These are phyloP conservation scores for Nicotiana noctiflora DNA, from an alignment of 257 asterid genomes.

Conservation along the genomic window DNA sequence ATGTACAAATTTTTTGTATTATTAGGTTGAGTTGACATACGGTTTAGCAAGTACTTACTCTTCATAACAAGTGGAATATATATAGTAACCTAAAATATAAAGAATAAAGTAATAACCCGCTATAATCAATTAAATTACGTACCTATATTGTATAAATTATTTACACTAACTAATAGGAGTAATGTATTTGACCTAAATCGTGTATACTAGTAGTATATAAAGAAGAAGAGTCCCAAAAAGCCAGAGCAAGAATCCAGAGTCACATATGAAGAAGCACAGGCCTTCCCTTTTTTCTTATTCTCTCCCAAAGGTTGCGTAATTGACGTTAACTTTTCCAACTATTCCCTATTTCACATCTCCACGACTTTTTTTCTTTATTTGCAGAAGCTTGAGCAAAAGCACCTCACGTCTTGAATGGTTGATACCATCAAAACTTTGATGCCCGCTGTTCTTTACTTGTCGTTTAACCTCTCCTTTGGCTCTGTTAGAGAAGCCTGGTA, in stretches of 20 bases:
- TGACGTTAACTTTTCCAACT: neutral
- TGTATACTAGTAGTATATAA: neutral
- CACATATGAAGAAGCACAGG: neutral
- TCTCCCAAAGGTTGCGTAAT: neutral
- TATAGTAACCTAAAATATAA: no score
- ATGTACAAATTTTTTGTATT: no score
- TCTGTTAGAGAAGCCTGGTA: constrained; percentile 14
- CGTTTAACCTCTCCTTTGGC: neutral
- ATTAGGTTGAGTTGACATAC: no score
- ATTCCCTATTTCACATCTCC: neutral
- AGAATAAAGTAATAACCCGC: no score
- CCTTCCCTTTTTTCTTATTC: neutral
- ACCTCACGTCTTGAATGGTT: neutral
- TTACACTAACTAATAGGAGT: no score
- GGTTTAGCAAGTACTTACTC: no score
- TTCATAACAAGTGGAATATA: no score
- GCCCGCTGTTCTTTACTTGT: neutral
- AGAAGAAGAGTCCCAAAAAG: neutral
- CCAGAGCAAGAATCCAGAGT: neutral
- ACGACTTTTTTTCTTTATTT: neutral
- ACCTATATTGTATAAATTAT: no score
- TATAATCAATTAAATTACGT: no score
- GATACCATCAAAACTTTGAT: neutral
- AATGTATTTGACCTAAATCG: neutral
- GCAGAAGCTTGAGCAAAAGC: neutral